Base-by-base conservation (phyloP, 768 basidiomycete genomes). In the Mycena kentingensis region DNA sequence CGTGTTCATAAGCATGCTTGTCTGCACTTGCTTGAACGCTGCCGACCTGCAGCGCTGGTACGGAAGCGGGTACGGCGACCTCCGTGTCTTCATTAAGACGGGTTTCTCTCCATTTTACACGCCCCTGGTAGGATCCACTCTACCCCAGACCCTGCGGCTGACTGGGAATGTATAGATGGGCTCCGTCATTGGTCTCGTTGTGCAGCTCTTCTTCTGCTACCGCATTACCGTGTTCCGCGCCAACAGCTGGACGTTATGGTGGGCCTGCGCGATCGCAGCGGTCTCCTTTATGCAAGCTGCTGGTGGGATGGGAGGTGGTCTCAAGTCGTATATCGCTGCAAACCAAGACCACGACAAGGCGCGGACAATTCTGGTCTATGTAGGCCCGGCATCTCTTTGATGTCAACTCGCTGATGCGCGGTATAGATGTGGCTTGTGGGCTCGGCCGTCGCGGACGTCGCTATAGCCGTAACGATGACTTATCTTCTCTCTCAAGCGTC, bases 151-250 rank as follows among this genome's bases (percentile, higher is more conserved):
- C n/a, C n/a, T n/a, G n/a, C n/a, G n/a, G n/a, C n/a, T n/a, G n/a
- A n/a, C n/a, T n/a, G n/a, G n/a, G n/a, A n/a, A n/a, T n/a, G n/a
- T n/a, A n/a, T n/a, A n/a, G 6, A 55, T 68, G 25, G 63, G 62
- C 18, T 49, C 62, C 4, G 12, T 66, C 11, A 58, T 66, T 27
- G 60, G 63, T 19, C 46, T 70, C 50, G 35, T 58, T 15, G 61
- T 69, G 5, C 70, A 70, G 44, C 29, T 57, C 13, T 70, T 70
- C 49, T 70, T 66, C 58, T 67, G 67, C 44, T 69, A 66, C 46
- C 62, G 68, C 13, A 68, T 71, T 18, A 65, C 61, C 57, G 46
- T 54, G 5, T 55, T 70, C 28, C 52, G 60, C 31, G 43, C 51
- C 19, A 4, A 11, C 2, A 16, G 19, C 8, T 7, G 37, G 37